phyloP scores from a whole-genome alignment of 75 land plant genomes.

The Pinus tabuliformis region DNA sequence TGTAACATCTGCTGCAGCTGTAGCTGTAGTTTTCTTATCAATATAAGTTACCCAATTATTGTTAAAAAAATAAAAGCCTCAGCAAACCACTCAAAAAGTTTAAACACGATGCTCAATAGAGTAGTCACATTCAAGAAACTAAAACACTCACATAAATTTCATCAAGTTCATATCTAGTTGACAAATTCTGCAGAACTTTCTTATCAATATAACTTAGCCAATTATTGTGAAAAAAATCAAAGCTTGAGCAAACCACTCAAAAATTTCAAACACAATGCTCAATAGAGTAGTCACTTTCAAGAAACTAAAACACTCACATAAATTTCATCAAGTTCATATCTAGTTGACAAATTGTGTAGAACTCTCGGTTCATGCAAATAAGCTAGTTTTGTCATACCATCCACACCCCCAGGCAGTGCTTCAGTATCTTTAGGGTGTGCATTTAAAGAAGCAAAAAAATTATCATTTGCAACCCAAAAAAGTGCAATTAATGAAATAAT shows the following conservation, averaged over 20 bases:
- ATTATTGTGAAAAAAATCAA: too few relatives aligned
- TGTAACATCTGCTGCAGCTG: too few relatives aligned
- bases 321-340: constrained; percentile 98
- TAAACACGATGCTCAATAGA: not conserved
- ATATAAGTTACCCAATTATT: too few relatives aligned
- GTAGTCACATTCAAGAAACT: not conserved
- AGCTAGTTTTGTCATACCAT: constrained; percentile 98
- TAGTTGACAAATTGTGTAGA: constrained; percentile 72
- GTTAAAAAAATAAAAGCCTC: too few relatives aligned
- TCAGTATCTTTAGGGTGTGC: constrained; percentile 89
- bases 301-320: constrained; percentile 65
- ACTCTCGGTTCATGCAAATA: constrained; percentile 99
- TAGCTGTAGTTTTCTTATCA: too few relatives aligned
- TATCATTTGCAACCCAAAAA: not conserved
- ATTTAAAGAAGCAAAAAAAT: constrained; percentile 20
- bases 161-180: constrained; percentile 91
- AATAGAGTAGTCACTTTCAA: constrained; percentile 1
- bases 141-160: constrained; percentile 88
- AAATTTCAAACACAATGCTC: not conserved
- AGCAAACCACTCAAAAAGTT: not conserved
- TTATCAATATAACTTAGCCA: too few relatives aligned
- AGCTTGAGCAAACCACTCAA: not conserved
- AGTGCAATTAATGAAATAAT: not conserved
- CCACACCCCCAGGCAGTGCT: constrained; percentile 91
- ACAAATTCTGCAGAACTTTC: constrained; percentile 54